phyloP scores from a whole-genome alignment of 441 rosid species.

The Bocquillonia castaneifolia region DNA sequence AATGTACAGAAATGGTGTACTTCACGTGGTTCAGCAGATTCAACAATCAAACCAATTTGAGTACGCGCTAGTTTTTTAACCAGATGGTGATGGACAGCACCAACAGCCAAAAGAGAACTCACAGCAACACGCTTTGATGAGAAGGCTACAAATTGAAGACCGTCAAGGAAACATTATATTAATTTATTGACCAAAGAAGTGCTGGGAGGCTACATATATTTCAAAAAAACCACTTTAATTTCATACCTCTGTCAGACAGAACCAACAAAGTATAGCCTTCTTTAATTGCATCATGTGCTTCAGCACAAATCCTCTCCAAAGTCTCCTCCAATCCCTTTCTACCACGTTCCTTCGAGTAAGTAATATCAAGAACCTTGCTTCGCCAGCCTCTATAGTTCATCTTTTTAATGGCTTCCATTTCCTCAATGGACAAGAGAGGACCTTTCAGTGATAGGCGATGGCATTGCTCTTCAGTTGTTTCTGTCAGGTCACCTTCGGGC shows the following conservation, averaged over 20 bases:
- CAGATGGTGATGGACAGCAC: conserved; percentile 96
- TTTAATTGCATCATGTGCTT: conserved; percentile 83
- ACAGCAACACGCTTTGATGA: conserved; percentile 80
- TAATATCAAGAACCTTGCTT: conserved; percentile 86
- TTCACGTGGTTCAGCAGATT: conserved; percentile 99
- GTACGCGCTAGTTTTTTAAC: conserved; percentile 92
- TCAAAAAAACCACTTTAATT: not conserved
- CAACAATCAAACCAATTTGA: conserved; percentile 76
- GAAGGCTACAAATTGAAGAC: conserved; percentile 50
- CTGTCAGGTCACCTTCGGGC: conserved; percentile 99
- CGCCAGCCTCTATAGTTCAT: conserved; percentile 93
- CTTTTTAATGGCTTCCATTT: conserved; percentile 86
- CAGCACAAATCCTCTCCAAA: conserved; percentile 80
- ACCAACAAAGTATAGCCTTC: conserved; percentile 88
- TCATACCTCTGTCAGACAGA: conserved; percentile 97
- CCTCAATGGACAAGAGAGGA: conserved; percentile 80
- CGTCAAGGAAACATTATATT: conserved; percentile 7
- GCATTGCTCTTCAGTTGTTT: conserved; percentile 97
- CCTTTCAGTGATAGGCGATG: conserved; percentile 92
- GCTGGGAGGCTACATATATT: not conserved
- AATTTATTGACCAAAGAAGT: not conserved
- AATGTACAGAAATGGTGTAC: conserved; percentile 99
- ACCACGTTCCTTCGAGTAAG: conserved; percentile 71
- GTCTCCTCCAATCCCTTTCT: conserved; percentile 94
- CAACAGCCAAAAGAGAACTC: conserved; percentile 98